Evolutionary conservation across 345 rosid species (phyloP).

Genomic region (Populus ilicifolia): DNA sequence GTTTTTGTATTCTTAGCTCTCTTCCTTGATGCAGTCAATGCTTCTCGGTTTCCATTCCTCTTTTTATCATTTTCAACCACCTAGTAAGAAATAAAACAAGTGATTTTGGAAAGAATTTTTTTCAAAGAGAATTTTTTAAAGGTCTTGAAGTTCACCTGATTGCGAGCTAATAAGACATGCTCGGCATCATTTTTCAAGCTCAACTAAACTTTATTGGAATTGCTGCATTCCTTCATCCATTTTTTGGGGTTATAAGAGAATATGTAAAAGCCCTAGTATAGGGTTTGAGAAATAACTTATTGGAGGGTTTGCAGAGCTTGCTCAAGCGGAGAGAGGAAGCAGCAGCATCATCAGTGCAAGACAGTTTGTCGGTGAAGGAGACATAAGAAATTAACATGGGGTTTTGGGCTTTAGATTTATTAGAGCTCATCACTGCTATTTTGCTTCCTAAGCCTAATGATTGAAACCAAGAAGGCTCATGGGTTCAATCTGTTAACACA

Average conservation of each 20-base stretch:
- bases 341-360: not conserved
- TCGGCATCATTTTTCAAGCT: slow-evolving; percentile 75
- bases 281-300: not conserved
- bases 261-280: not conserved
- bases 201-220: slow-evolving; percentile 39
- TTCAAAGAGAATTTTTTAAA: not conserved
- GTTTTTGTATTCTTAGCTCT: slow-evolving; percentile 72
- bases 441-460: too few species aligned
- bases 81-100: slow-evolving; percentile 23
- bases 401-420: not conserved
- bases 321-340: not conserved
- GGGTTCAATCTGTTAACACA: not conserved
- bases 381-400: not conserved
- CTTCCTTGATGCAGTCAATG: slow-evolving; percentile 71
- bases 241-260: not conserved
- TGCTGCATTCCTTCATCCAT: slow-evolving; percentile 64
- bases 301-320: not conserved
- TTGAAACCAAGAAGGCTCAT: not conserved
- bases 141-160: slow-evolving; percentile 39
- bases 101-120: not conserved
- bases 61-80: slow-evolving; percentile 66
- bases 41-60: slow-evolving; percentile 77
- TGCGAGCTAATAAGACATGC: slow-evolving; percentile 52
- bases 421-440: too few species aligned
- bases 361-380: not conserved